Evolutionary conservation across 2,329 filamentous ascomycete species (phyloP).

Genomic region (Aspergillus chevalieri): DNA sequence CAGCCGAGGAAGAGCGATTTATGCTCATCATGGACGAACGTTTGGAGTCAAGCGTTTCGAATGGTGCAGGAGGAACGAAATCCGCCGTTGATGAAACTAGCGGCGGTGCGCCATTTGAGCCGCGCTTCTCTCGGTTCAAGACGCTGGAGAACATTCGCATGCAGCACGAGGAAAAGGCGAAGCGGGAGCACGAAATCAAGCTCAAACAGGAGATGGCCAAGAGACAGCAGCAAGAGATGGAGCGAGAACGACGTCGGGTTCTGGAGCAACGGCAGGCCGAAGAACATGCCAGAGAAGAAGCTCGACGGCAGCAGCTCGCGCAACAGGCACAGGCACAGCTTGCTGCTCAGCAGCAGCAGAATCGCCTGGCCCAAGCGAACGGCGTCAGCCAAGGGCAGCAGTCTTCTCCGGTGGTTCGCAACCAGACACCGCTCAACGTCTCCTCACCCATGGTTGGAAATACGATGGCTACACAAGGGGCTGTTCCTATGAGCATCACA

Average conservation of each 20-base stretch:
- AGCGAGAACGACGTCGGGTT: slow-evolving; percentile 43
- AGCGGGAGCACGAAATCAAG: slow-evolving; percentile 43
- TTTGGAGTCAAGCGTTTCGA: slow-evolving; percentile 55
- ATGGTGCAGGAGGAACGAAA: slow-evolving; percentile 52
- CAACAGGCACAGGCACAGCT: slow-evolving; percentile 42
- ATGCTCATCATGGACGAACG: slow-evolving; percentile 91
- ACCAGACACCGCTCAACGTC: slow-evolving; percentile 40
- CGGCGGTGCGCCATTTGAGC: slow-evolving; percentile 69
- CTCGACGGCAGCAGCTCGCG: slow-evolving; percentile 36
- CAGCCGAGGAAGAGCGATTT: slow-evolving; percentile 80
- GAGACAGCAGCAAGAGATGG: slow-evolving; percentile 43
- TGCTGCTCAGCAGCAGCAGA: slow-evolving; percentile 44
- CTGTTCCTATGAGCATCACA: slow-evolving; percentile 41
- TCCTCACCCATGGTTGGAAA: slow-evolving; percentile 41
- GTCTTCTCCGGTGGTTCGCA: slow-evolving; percentile 43
- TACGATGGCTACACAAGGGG: slow-evolving; percentile 32
- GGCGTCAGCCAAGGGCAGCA: slow-evolving; percentile 37
- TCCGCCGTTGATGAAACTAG: slow-evolving; percentile 69
- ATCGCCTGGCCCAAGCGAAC: slow-evolving; percentile 44
- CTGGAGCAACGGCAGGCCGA: slow-evolving; percentile 39
- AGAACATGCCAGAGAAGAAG: slow-evolving; percentile 38
- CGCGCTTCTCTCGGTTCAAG: slow-evolving; percentile 86
- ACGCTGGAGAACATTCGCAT: slow-evolving; percentile 77
- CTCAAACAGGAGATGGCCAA: slow-evolving; percentile 45
- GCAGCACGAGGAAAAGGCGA: slow-evolving; percentile 64